phyloP scores from a whole-genome alignment of 768 basidiomycete species.

The Boletellus sp. region DNA sequence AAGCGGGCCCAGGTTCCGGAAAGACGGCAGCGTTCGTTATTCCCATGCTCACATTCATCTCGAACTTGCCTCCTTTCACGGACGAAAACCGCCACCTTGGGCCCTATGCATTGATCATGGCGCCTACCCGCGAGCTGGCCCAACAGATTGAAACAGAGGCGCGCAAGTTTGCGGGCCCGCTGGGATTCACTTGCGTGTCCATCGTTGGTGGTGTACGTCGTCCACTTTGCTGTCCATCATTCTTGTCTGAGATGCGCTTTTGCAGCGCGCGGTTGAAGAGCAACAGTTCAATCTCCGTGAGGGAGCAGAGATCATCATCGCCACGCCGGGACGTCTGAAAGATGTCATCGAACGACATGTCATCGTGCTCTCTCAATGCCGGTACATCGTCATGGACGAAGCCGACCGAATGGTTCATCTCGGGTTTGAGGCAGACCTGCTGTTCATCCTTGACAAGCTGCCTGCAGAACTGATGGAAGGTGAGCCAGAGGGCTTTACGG shows the following conservation, averaged over 20 bases:
- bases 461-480: slow-evolving; percentile 87
- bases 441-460: slow-evolving; percentile 90
- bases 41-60: slow-evolving; percentile 95
- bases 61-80: slow-evolving; percentile 74
- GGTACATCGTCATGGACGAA: slow-evolving; percentile 99
- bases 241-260: slow-evolving; percentile 11
- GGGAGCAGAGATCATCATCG: slow-evolving; percentile 97
- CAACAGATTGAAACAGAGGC: slow-evolving; percentile 96
- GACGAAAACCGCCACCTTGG: slow-evolving; percentile 95
- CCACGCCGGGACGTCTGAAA: slow-evolving; percentile 96
- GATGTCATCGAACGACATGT: slow-evolving; percentile 97
- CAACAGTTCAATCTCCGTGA: slow-evolving; percentile 98
- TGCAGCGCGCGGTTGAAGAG: slow-evolving; percentile 87
- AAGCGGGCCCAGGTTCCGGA: slow-evolving; percentile 70
- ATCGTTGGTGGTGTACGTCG: slow-evolving; percentile 88
- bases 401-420: slow-evolving; percentile 99
- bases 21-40: slow-evolving; percentile 99
- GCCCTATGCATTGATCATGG: slow-evolving; percentile 88
- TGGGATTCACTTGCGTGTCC: slow-evolving; percentile 93
- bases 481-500: slow-evolving; percentile 39
- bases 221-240: not conserved
- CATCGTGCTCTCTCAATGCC: slow-evolving; percentile 93
- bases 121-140: slow-evolving; percentile 97
- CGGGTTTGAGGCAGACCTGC: slow-evolving; percentile 92
- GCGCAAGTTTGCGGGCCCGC: slow-evolving; percentile 83